A percentile compares a stretch with the other conserved stretches of the same genome.
These are phyloP conservation scores for Mortierella sp. DNA, from an alignment of 371 early-diverging fungal species.

Conservation along the genomic window DNA sequence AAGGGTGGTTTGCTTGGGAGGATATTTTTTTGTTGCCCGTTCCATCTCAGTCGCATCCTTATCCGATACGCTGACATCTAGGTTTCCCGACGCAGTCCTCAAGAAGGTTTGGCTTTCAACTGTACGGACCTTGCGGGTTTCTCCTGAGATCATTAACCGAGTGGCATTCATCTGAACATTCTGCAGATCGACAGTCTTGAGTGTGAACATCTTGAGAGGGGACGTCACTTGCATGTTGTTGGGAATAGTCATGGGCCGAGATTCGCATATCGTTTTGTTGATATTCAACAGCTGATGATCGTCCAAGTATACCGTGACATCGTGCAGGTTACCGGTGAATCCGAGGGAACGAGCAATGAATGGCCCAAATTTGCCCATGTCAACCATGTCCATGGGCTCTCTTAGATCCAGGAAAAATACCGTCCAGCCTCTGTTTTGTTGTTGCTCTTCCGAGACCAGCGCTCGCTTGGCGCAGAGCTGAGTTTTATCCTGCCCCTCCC, in stretches of 20 bases:
- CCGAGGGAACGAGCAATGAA: slow-evolving; percentile 88
- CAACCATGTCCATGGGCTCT: slow-evolving; percentile 79
- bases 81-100: slow-evolving; percentile 71
- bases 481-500: slow-evolving; percentile 90
- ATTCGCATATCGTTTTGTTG: slow-evolving; percentile 70
- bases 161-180: slow-evolving; percentile 81
- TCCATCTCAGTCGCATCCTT: slow-evolving; percentile 83
- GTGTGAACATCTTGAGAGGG: slow-evolving; percentile 76
- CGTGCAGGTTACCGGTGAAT: slow-evolving; percentile 80
- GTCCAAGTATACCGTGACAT: slow-evolving; percentile 74
- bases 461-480: slow-evolving; percentile 85
- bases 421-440: slow-evolving; percentile 66
- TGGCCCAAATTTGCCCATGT: slow-evolving; percentile 77
- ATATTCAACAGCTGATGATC: slow-evolving; percentile 68
- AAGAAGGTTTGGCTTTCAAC: slow-evolving; percentile 71
- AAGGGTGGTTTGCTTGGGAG: slow-evolving; percentile 78
- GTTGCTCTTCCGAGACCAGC: slow-evolving; percentile 59
- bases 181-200: slow-evolving; percentile 66
- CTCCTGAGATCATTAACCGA: slow-evolving; percentile 53
- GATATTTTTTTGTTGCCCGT: slow-evolving; percentile 89
- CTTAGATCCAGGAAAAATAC: slow-evolving; percentile 82
- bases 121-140: slow-evolving; percentile 44
- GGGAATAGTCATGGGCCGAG: slow-evolving; percentile 68
- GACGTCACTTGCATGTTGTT: slow-evolving; percentile 62
- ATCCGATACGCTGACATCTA: slow-evolving; percentile 66